phyloP scores from a whole-genome alignment of 495 filamentous ascomycete genomes.

The Jackrogersella multiformis region DNA sequence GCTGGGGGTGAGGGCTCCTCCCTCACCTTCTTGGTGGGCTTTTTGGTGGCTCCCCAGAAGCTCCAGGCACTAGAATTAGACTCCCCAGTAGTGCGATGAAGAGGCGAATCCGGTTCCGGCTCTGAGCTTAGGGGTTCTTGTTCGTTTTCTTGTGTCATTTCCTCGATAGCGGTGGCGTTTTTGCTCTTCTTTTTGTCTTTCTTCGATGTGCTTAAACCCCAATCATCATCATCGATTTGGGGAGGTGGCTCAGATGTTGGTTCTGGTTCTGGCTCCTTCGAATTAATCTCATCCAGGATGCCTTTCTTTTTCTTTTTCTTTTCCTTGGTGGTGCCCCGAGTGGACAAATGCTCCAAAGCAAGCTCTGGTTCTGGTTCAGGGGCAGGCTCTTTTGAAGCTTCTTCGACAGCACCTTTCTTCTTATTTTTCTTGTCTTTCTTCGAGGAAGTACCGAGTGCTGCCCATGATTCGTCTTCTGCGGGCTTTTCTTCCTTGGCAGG shows the following conservation, averaged over 20 bases:
- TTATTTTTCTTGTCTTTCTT: conserved; percentile 51
- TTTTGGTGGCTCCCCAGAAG: conserved; percentile 51
- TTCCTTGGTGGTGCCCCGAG: conserved; percentile 4
- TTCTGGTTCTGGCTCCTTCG: no score
- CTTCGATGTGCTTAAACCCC: conserved; percentile 44
- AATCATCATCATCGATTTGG: conserved; percentile 40
- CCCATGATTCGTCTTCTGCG: conserved; percentile 41
- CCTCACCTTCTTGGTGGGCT: conserved; percentile 44
- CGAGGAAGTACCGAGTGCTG: conserved; percentile 17
- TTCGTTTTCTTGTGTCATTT: conserved; percentile 18
- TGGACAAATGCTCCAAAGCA: background rate
- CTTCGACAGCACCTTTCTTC: conserved; percentile 44
- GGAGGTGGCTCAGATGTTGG: conserved; percentile 27
- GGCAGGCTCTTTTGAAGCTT: conserved; percentile 15
- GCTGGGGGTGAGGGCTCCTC: conserved; percentile 13
- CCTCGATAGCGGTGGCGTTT: conserved; percentile 14
- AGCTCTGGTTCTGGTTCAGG: conserved; percentile 26
- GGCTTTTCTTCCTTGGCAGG: conserved; percentile 42
- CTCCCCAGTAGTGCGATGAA: conserved; percentile 34
- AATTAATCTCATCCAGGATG: conserved; percentile 17
- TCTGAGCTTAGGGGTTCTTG: conserved; percentile 5
- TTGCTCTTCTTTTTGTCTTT: conserved; percentile 52
- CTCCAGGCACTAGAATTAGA: conserved; percentile 42
- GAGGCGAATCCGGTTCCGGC: background rate
- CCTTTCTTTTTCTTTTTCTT: conserved; percentile 36